Evolutionary conservation across 805 yeast genomes (phyloP).

Genomic region (Yamadazyma tumulicola): DNA sequence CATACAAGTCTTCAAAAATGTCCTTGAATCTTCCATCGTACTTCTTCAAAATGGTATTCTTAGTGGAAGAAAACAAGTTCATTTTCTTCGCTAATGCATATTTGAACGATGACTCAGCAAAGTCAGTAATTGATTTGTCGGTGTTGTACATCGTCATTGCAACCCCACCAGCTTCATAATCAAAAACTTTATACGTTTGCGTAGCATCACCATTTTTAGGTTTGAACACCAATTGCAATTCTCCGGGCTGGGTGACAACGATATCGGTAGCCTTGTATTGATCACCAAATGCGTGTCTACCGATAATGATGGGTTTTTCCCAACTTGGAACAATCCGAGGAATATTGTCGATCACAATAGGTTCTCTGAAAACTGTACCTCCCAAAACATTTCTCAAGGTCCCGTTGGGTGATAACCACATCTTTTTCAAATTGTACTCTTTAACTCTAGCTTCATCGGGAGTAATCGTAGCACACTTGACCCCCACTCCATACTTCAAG

Average conservation of each 20-base stretch:
- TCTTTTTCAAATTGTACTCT: conserved; percentile 85
- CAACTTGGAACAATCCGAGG: conserved; percentile 89
- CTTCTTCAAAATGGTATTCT: conserved; percentile 89
- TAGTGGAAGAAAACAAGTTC: conserved; percentile 84
- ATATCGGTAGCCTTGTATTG: conserved; percentile 93
- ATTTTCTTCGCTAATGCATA: conserved; percentile 75
- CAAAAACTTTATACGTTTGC: conserved; percentile 57
- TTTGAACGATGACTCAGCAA: conserved; percentile 91
- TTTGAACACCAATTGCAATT: conserved; percentile 70
- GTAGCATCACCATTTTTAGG: conserved; percentile 62
- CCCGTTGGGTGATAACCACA: conserved; percentile 98
- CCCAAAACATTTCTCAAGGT: conserved; percentile 94
- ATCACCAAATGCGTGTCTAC: conserved; percentile 97
- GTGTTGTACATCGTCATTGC: conserved; percentile 95
- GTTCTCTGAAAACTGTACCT: conserved; percentile 96
- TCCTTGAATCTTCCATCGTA: conserved; percentile 97
- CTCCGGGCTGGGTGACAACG: conserved; percentile 76
- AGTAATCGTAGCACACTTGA: conserved; percentile 98
- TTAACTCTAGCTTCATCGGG: conserved; percentile 94
- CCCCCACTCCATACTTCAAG: conserved; percentile 84
- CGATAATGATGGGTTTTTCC: conserved; percentile 94
- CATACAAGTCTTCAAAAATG: conserved; percentile 80
- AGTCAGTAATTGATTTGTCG: conserved; percentile 82
- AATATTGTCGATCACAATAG: conserved; percentile 83
- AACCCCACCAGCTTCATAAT: conserved; percentile 72